A percentile compares a stretch with the other conserved stretches of the same genome.
Conservation (phyloP, 192 early-diverging fungal species). For the Backusella tuberculispora region DNA sequence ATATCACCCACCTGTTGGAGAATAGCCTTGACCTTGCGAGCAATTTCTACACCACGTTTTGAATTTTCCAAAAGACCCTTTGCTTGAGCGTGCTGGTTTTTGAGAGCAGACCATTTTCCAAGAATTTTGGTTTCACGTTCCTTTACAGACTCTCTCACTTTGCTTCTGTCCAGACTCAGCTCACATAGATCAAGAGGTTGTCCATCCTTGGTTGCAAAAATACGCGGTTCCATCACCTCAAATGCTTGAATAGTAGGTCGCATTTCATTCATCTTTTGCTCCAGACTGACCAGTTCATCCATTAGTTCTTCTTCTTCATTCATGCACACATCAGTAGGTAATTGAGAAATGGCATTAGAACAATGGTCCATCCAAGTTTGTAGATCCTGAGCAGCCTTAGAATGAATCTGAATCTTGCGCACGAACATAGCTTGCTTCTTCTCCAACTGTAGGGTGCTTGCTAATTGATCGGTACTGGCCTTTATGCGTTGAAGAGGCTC, state of each 20-base stretch:
- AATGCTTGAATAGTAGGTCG: constrained; percentile 34
- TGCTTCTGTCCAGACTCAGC: constrained; percentile 7
- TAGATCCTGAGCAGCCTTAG: constrained; percentile 37
- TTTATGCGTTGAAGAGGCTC: constrained; percentile 3
- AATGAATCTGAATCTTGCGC: constrained; percentile 30
- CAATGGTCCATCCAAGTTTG: constrained; percentile 35
- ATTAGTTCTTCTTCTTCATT: constrained; percentile 32
- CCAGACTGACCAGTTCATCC: constrained; percentile 27
- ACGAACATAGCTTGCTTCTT: constrained; percentile 34
- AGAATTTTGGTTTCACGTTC: constrained; percentile 34
- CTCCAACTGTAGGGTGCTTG: constrained; percentile 10
- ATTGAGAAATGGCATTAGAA: constrained; percentile 23
- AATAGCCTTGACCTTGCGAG: constrained; percentile 38
- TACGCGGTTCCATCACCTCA: constrained; percentile 23
- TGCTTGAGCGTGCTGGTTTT: constrained; percentile 24
- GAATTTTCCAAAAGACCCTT: constrained; percentile 26
- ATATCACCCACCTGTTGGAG: constrained; percentile 32
- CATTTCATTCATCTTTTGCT: constrained; percentile 26
- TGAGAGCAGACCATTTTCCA: constrained; percentile 40
- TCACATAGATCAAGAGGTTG: not conserved
- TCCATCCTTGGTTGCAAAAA: constrained; percentile 29
- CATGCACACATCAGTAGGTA: constrained; percentile 30
- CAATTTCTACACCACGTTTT: constrained; percentile 24
- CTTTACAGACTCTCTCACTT: constrained; percentile 22
- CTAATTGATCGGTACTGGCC: constrained; percentile 11